Base-by-base conservation (phyloP, 2,329 filamentous ascomycete genomes). In the Fusarium nisikadoi region DNA sequence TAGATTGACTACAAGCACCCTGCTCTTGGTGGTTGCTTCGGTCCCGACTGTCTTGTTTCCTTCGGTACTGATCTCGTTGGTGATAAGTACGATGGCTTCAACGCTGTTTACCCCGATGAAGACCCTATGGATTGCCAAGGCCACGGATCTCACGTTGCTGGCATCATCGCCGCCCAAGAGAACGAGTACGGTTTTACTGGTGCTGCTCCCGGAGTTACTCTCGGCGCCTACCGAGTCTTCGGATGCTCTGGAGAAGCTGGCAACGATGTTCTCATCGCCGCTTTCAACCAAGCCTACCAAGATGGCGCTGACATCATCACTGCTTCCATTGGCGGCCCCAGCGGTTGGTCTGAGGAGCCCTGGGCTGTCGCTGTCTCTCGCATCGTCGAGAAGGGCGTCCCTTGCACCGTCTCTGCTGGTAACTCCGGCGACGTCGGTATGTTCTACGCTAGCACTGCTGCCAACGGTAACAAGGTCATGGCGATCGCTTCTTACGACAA, bases 1-100 rank as follows among this genome's bases (percentile, higher is more conserved):
- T 46, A 87, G 85, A 83, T 90, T 54, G 90, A 92, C 76, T 92
- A 91, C 77, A 84, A 81, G 3, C 90, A 92, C 74, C 87, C 89
- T 5, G 88, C 88, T 25, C 84, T 92, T 2, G 90, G 90, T 33
- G 89, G 88, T 38, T 90, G 90, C 75, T 91, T 91, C 76, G 90
- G 90, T 6, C 73, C 82, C 3, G 87, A 85, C 16, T 91, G 86
- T 75, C 81, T 91, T 46, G 87, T 92, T 16, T 82, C 84, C 9
- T 86, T 85, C 64, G 90, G 90, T 20, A 83, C 83, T 39, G 88
- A 90, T 70, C 81, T 90, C 35, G 85, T 90, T 10, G 89, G 89
- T 20, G 87, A 91, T 62, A 81, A 80, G 31, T 89, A 86, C 75
- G 79, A 70, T 33, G 83, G 83, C 36, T 70, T 23, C 23, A 70